phyloP scores from a whole-genome alignment of 306 rosid species.

The Luffa acutangula region DNA sequence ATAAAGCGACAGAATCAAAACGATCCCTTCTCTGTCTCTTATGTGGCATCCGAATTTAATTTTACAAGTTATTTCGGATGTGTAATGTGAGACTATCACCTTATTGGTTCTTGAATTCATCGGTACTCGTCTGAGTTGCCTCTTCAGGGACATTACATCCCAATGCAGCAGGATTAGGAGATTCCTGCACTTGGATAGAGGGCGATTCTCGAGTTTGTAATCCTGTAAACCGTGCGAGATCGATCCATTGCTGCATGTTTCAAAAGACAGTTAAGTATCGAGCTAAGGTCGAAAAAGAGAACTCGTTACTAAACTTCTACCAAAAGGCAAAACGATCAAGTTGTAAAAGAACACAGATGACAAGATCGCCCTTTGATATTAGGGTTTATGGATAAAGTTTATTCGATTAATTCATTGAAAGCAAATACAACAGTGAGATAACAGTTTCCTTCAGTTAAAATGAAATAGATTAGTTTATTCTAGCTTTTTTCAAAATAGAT shows the following conservation, averaged over 20 bases:
- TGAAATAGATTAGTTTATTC: background rate
- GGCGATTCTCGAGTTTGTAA: slow-evolving; percentile 54
- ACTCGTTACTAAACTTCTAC: background rate
- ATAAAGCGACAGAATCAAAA: background rate
- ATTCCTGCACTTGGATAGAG: slow-evolving; percentile 28
- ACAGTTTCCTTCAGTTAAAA: background rate
- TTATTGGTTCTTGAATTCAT: slow-evolving; percentile 48
- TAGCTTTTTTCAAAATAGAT: background rate
- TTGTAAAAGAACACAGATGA: background rate
- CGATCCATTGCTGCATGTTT: slow-evolving; percentile 91
- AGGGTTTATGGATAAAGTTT: background rate
- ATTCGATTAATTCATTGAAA: background rate
- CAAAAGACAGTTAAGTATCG: slow-evolving; percentile 1
- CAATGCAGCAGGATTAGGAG: slow-evolving; percentile 42
- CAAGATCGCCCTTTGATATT: background rate
- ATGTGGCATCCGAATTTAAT: slow-evolving; percentile 18
- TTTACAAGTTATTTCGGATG: slow-evolving; percentile 8
- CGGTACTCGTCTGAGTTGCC: slow-evolving; percentile 27
- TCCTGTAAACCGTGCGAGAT: slow-evolving; percentile 70
- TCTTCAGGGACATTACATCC: slow-evolving; percentile 58
- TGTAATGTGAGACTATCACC: slow-evolving; percentile 21
- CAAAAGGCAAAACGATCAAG: background rate
- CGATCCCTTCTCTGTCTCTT: slow-evolving; percentile 14
- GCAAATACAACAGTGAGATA: background rate
- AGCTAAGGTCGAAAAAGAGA: background rate